A percentile compares a stretch with the other conserved stretches of the same genome.
Conservation (phyloP, 768 basidiomycete genomes). For the Pleurotus djamor region DNA sequence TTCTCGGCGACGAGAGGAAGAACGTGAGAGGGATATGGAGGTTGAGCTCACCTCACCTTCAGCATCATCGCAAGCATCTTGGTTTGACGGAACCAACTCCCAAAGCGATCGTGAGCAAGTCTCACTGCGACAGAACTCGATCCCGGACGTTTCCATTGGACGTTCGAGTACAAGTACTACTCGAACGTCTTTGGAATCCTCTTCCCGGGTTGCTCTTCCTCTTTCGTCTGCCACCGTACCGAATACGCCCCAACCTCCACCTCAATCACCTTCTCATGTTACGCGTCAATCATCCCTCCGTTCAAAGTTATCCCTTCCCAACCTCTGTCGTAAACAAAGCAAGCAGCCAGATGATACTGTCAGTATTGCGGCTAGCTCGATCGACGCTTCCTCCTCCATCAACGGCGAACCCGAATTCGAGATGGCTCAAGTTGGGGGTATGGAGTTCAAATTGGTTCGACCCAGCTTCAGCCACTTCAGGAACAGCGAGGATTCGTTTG, state of each 20-base stretch:
- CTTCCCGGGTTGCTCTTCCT: not conserved
- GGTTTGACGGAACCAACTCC: not conserved
- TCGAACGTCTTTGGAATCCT: not conserved
- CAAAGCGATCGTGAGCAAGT: not conserved
- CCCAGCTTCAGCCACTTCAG: slow-evolving; percentile 51
- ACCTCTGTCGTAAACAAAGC: slow-evolving; percentile 46
- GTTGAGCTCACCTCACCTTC: not conserved
- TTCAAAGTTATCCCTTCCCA: slow-evolving; percentile 68
- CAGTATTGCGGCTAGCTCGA: slow-evolving; percentile 17
- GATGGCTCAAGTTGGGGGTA: slow-evolving; percentile 74
- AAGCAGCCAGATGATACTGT: slow-evolving; percentile 30
- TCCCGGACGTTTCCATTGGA: not conserved
- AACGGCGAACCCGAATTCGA: slow-evolving; percentile 34
- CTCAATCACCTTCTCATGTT: slow-evolving; percentile 34
- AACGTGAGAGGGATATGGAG: not conserved
- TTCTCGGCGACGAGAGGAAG: not conserved
- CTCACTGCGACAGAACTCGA: not conserved
- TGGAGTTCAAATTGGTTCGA: slow-evolving; percentile 77
- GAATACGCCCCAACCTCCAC: slow-evolving; percentile 17
- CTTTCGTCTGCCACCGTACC: not conserved
- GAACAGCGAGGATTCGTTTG: slow-evolving; percentile 52
- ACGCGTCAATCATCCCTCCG: slow-evolving; percentile 43
- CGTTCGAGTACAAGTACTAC: not conserved
- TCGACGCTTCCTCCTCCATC: not conserved
- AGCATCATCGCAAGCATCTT: not conserved